Evolutionary conservation across 257 asterid species (phyloP).

Genomic region (Plantago major): DNA sequence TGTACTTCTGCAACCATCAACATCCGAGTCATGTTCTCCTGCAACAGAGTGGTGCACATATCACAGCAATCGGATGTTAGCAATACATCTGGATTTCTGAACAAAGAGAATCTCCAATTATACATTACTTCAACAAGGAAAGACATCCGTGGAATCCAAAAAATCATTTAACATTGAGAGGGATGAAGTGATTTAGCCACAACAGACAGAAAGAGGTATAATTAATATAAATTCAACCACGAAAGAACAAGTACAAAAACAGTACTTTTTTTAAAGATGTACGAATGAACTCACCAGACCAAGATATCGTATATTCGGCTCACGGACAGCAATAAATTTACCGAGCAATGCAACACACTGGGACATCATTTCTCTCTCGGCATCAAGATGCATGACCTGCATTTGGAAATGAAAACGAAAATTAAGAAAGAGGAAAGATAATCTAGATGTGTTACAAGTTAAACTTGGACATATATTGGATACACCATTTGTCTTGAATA

Average conservation of each 20-base stretch:
- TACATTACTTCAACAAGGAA: constrained; percentile 6
- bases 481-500: background rate
- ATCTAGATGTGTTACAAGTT: too few relatives aligned
- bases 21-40: constrained; percentile 99
- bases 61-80: constrained; percentile 13
- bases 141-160: background rate
- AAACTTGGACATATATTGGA: background rate
- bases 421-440: background rate
- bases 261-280: background rate
- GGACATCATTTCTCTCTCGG: constrained; percentile 97
- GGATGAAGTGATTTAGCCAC: background rate
- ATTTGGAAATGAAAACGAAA: constrained; percentile 9
- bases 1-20: constrained; percentile 97
- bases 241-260: background rate
- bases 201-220: too few relatives aligned
- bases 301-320: constrained; percentile 94
- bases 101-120: constrained; percentile 1
- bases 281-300: constrained; percentile 66
- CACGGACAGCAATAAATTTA: constrained; percentile 93
- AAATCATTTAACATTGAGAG: background rate
- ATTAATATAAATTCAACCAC: too few relatives aligned
- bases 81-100: constrained; percentile 7
- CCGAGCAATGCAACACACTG: constrained; percentile 98
- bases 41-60: constrained; percentile 28
- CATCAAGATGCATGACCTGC: constrained; percentile 99